A percentile compares a stretch with the other conserved stretches of the same genome.
Evolutionary conservation across 306 rosid genomes (phyloP).

Genomic region (Trichosanthes truncata): DNA sequence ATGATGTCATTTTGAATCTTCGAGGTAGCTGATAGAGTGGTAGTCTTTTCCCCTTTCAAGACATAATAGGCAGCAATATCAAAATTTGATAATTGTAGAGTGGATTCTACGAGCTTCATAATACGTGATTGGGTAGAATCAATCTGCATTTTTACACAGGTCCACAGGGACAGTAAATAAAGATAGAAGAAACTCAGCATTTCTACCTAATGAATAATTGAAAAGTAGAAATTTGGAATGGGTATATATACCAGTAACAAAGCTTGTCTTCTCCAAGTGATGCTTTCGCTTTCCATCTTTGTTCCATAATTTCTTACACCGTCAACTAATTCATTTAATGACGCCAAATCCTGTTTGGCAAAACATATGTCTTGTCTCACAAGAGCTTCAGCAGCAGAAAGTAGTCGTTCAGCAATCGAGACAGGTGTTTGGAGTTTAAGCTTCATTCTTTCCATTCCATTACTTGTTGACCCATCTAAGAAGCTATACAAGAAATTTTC

Average conservation of each 20-base stretch:
- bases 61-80: constrained; percentile 61
- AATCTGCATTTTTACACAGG: constrained; percentile 43
- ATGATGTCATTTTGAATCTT: constrained; percentile 73
- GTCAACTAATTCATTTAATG: constrained; percentile 40
- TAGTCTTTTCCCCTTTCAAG: constrained; percentile 57
- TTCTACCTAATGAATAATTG: background rate
- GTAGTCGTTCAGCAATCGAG: constrained; percentile 74
- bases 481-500: constrained; percentile 74
- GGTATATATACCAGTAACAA: constrained; percentile 48
- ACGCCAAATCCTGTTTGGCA: constrained; percentile 73
- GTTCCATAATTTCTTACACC: constrained; percentile 49
- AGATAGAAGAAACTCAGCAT: background rate
- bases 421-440: constrained; percentile 89
- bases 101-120: constrained; percentile 61
- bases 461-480: constrained; percentile 75
- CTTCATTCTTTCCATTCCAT: constrained; percentile 89
- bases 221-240: background rate
- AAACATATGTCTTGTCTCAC: constrained; percentile 57
- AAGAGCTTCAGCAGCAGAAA: constrained; percentile 55
- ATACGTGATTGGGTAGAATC: constrained; percentile 62
- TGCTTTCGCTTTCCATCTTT: constrained; percentile 62
- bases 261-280: constrained; percentile 72
- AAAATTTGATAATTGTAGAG: constrained; percentile 68
- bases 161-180: background rate
- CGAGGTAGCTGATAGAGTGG: constrained; percentile 50